Base-by-base conservation (phyloP, 1,284 basidiomycete genomes). In the Irpex sp. region DNA sequence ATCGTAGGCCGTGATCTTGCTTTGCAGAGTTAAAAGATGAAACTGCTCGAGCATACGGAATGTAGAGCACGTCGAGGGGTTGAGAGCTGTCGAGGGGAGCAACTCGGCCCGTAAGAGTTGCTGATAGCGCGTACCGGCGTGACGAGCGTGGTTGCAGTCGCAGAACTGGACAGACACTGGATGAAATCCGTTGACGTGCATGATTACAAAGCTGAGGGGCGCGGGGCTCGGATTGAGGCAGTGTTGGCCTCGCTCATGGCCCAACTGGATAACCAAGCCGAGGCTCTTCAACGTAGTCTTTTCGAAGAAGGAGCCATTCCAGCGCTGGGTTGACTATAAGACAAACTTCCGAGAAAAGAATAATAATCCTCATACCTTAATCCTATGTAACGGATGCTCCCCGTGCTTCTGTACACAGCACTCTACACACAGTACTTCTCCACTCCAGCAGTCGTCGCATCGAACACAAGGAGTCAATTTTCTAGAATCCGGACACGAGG, bases 361-460 rank as follows among this genome's bases (percentile, higher is more conserved):
- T 23, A 23, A 23, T 23, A 23, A 23, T 23, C 23, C 23, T 23
- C 62, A n/a, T 58, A 67, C 66, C 57, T 55, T n/a, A 7, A 67
- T 37, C 2, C 63, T 62, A 57, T 67, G 66, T 4, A 62, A 52
- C 10, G 64, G 64, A 16, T 54, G 48, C 0, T 45, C 8, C 1
- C 19, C 8, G 45, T 67, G 64, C 6, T 21, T 36, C 1, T 12
- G 10, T 0, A 67, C 42, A 2, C 39, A 47, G 36, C 66, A 67
- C 0, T n/a, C 0, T 21, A 47, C 12, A 28, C 66, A 67, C 19
- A 57, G 33, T 2, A 64, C 48, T 3, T 9, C 28, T 2, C 10
- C 21, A 12, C 63, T 62, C 10, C 36, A 19, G 33, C 66, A 67
- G 42, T 67, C 66, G 2, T 60, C 36, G 39, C 66, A 67, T 1